Evolutionary conservation across 2,329 filamentous ascomycete species (phyloP).

Genomic region (Penicillium sp.): DNA sequence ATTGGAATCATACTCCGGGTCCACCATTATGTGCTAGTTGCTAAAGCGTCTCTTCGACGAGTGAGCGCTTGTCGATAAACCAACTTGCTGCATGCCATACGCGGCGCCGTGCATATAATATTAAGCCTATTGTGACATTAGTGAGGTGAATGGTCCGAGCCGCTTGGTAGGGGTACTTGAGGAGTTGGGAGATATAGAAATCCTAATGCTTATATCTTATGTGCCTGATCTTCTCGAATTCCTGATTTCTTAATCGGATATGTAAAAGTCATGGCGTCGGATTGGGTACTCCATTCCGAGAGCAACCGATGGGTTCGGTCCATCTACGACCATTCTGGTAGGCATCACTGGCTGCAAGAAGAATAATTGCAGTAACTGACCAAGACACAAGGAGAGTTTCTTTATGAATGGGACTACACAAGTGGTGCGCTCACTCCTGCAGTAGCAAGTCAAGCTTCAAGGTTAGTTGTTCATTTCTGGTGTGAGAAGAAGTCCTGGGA

Average conservation of each 20-base stretch:
- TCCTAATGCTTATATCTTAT: background rate
- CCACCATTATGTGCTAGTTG: background rate
- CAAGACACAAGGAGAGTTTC: background rate
- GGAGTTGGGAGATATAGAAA: background rate
- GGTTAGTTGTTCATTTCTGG: background rate
- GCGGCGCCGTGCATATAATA: conserved; percentile 6
- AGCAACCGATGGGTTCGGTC: conserved; percentile 8
- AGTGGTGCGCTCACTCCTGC: too few relatives aligned
- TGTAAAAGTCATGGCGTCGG: conserved; percentile 1
- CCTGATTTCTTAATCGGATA: background rate
- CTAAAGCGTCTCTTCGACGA: background rate
- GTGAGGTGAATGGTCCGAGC: background rate
- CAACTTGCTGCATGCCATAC: conserved; percentile 8
- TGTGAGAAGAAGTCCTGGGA: background rate
- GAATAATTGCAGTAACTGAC: background rate
- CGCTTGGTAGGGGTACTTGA: background rate
- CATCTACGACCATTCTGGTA: conserved; percentile 5
- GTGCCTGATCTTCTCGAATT: background rate
- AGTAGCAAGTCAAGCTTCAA: background rate
- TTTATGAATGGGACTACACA: background rate
- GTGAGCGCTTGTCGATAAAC: conserved; percentile 1
- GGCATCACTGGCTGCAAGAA: background rate
- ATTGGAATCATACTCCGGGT: background rate
- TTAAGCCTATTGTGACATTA: background rate
- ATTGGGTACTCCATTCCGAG: conserved; percentile 4